Base-by-base conservation (phyloP, 1,139 yeast genomes). In the Zygoascus sp. region DNA sequence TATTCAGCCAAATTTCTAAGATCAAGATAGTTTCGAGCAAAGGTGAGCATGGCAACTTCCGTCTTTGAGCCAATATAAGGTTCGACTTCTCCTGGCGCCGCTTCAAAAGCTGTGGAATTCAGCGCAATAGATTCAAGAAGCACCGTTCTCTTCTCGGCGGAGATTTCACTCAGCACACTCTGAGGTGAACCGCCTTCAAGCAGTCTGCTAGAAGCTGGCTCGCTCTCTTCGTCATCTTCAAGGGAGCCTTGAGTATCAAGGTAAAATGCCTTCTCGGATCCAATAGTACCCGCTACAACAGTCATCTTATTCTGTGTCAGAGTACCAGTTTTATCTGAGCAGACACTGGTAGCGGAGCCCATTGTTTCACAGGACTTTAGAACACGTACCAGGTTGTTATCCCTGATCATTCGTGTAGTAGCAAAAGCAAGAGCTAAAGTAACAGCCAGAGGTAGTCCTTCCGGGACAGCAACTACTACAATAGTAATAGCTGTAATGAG, bases 301-400 rank as follows among this genome's bases (percentile, higher is more conserved):
- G 90, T 79, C 98, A 92, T 92, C 59, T 75, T 75, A 65, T 92
- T 92, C 65, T 89, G 95, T 1, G 98, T 92, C 50, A 92, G 75
- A 10, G 98, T 92, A 51, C 56, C 56, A 7, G 94, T 84, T 62
- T 84, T 92, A 69, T 92, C 99, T 0, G 97, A 88, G 66, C 98
- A 94, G 45, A 92, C 76, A 3, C 97, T 92, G 11, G 98, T 92
- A 2, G 97, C 98, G 40, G 96, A 90, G 42, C 99, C 98, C 98
- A 92, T 92, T 13, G 96, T 92, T 67, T 92, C 99, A 75, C 98
- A 92, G 42, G 96, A 83, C 60, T 82, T 83, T 57, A 92, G 74
- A 5, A 88, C 96, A 58, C 98, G 79, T n/a, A 92, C 98, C 60
- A 92, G 73, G 64, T 92, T 92, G 58, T 95, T 95, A 65, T 92